Conservation (phyloP, 2,329 filamentous ascomycete genomes). For the Didymella keratinophila region DNA sequence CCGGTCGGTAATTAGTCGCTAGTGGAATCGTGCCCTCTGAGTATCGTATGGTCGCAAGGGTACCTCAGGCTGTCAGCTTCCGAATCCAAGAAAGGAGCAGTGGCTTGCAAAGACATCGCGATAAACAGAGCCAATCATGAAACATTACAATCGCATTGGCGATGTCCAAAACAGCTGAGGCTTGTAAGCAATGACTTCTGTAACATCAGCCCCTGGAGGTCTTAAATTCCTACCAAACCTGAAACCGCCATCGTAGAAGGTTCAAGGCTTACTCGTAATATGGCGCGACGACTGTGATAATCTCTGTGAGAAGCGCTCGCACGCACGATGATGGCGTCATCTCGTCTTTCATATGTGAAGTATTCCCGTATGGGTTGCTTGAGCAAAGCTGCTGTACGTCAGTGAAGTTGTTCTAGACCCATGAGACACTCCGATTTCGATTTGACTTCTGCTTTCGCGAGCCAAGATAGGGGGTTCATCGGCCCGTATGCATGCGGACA, state of each 20-base stretch:
- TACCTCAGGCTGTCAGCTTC: not conserved
- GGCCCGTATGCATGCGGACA: slow-evolving; percentile 2
- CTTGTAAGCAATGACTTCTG: not conserved
- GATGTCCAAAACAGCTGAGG: not conserved
- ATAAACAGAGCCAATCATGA: not conserved
- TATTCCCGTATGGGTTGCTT: not conserved
- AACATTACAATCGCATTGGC: not conserved
- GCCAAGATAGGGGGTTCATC: slow-evolving; percentile 10
- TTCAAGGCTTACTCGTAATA: not conserved
- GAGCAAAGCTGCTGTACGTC: not conserved
- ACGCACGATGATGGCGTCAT: slow-evolving; percentile 6
- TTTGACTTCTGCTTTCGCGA: slow-evolving; percentile 4
- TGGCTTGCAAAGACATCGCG: not conserved
- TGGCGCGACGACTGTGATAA: not conserved
- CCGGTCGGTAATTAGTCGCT: not conserved
- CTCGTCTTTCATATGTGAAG: not conserved
- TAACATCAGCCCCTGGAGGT: not conserved
- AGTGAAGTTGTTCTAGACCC: slow-evolving; percentile 14
- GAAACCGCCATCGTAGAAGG: not conserved
- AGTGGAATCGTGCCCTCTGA: not conserved
- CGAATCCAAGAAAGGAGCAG: not conserved
- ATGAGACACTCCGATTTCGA: slow-evolving; percentile 3
- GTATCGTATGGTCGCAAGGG: not conserved
- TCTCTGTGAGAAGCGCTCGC: not conserved
- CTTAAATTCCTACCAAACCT: not conserved